These are phyloP conservation scores for Crithidia expoeki DNA, from an alignment of 208 protist genomes.

Conservation along the genomic window DNA sequence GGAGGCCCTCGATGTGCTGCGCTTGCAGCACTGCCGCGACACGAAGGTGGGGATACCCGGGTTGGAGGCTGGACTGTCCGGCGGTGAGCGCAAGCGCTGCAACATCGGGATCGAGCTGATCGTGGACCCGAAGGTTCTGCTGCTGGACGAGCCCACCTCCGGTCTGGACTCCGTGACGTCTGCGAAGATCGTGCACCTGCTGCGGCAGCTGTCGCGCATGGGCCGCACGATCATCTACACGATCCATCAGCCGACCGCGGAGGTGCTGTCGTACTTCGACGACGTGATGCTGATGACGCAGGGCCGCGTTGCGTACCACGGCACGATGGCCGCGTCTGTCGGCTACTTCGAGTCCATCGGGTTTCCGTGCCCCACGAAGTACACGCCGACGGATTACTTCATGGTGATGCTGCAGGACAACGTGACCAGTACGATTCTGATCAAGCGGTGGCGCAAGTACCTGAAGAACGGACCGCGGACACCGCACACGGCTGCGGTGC, in stretches of 20 bases:
- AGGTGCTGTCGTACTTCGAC: slow-evolving; percentile 92
- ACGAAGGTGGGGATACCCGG: slow-evolving; percentile 81
- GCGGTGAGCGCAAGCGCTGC: slow-evolving; percentile 84
- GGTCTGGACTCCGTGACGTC: slow-evolving; percentile 91
- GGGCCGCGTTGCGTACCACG: slow-evolving; percentile 87
- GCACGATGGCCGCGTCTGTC: slow-evolving; percentile 62
- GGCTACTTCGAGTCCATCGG: slow-evolving; percentile 86
- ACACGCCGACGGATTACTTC: slow-evolving; percentile 90
- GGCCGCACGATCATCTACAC: slow-evolving; percentile 92
- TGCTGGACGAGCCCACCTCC: slow-evolving; percentile 92
- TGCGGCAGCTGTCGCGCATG: slow-evolving; percentile 71
- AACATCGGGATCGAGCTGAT: slow-evolving; percentile 92
- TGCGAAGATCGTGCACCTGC: slow-evolving; percentile 72
- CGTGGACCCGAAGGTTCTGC: slow-evolving; percentile 78
- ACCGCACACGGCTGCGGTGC: slow-evolving; percentile 57
- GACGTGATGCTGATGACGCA: slow-evolving; percentile 87
- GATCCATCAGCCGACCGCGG: slow-evolving; percentile 93
- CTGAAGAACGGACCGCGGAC: slow-evolving; percentile 52
- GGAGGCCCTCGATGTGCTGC: slow-evolving; percentile 68
- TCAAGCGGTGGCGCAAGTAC: slow-evolving; percentile 74
- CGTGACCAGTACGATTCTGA: slow-evolving; percentile 49
- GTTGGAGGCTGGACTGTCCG: slow-evolving; percentile 75
- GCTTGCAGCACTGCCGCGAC: slow-evolving; percentile 65
- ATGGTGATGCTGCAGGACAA: slow-evolving; percentile 82
- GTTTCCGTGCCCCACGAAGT: slow-evolving; percentile 63